A percentile compares a stretch with the other conserved stretches of the same genome.
Conservation (phyloP, 2,329 filamentous ascomycete genomes). For the Cytospora piceicola region DNA sequence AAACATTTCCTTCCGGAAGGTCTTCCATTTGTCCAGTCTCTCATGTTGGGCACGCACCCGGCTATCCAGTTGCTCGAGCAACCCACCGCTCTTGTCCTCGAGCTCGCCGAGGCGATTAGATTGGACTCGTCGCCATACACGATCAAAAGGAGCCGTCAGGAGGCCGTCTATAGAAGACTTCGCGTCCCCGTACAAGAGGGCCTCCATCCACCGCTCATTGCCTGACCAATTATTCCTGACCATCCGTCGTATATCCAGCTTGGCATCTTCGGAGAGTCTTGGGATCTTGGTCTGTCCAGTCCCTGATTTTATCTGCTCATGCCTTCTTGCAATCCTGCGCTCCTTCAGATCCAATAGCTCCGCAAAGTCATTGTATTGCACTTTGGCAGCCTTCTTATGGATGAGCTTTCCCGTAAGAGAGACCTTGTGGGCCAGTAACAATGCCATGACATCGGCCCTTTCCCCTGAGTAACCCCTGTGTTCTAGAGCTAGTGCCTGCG, state of each 20-base stretch:
- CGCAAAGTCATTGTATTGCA: conserved; percentile 66
- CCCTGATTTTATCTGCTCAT: conserved; percentile 47
- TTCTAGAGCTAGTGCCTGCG: conserved; percentile 61
- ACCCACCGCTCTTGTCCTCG: conserved; percentile 52
- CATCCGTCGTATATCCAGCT: conserved; percentile 58
- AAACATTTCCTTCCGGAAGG: conserved; percentile 60
- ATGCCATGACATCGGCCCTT: conserved; percentile 60
- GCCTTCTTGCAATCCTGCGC: conserved; percentile 57
- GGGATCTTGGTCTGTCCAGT: background rate
- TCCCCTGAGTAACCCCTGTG: conserved; percentile 60
- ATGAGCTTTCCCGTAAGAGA: conserved; percentile 64
- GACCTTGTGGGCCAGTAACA: conserved; percentile 74
- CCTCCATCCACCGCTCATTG: conserved; percentile 72
- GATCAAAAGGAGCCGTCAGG: conserved; percentile 68
- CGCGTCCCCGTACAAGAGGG: conserved; percentile 69
- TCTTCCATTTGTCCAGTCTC: conserved; percentile 73
- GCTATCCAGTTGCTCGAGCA: conserved; percentile 72
- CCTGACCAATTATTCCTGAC: conserved; percentile 79
- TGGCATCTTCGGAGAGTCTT: conserved; percentile 46
- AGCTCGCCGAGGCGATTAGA: conserved; percentile 61
- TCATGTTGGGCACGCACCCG: conserved; percentile 69
- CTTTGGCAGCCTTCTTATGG: conserved; percentile 62
- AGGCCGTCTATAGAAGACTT: conserved; percentile 61
- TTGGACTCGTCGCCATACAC: conserved; percentile 71
- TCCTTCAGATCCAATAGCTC: conserved; percentile 68